phyloP scores from a whole-genome alignment of 176 grass and related monocot genomes.

The Saccharum spontaneum region DNA sequence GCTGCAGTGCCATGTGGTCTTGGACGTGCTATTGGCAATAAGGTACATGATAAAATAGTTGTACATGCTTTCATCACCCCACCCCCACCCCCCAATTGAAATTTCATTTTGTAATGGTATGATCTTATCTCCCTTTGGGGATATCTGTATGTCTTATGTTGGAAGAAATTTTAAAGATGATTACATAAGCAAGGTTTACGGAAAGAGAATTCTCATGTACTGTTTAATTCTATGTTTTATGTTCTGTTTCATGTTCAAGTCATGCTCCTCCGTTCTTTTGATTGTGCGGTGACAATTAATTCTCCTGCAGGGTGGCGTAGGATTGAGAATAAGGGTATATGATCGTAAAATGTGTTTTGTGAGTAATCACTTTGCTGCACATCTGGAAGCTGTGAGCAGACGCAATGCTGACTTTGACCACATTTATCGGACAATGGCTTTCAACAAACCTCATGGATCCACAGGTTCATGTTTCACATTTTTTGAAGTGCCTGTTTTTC shows the following conservation, averaged over 20 bases:
- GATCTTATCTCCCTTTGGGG: neutral
- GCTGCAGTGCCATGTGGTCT: conserved; percentile 91
- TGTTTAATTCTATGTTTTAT: conserved; percentile 2
- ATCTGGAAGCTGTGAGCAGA: conserved; percentile 88
- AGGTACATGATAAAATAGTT: conserved; percentile 57
- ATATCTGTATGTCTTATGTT: conserved; percentile 8
- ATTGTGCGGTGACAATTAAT: conserved; percentile 34
- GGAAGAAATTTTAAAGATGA: conserved; percentile 15
- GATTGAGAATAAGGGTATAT: conserved; percentile 97
- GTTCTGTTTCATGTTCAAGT: conserved; percentile 27
- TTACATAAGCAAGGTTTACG: neutral
- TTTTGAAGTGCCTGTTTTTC: neutral
- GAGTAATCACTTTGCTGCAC: conserved; percentile 97
- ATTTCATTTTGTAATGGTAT: conserved; percentile 27
- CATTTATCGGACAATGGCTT: conserved; percentile 86
- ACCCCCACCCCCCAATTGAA: neutral
- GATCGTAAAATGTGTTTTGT: conserved; percentile 90
- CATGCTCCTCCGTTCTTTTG: conserved; percentile 11
- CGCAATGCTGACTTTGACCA: conserved; percentile 95
- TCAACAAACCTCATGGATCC: conserved; percentile 94
- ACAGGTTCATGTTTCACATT: conserved; percentile 52
- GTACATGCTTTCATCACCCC: neutral
- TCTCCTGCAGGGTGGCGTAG: conserved; percentile 85
- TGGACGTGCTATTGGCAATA: conserved; percentile 93
- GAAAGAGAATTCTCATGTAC: conserved; percentile 10